A percentile compares a stretch with the other conserved stretches of the same genome.
phyloP scores from a whole-genome alignment of 768 basidiomycete species.

The Saitozyma sp. region DNA sequence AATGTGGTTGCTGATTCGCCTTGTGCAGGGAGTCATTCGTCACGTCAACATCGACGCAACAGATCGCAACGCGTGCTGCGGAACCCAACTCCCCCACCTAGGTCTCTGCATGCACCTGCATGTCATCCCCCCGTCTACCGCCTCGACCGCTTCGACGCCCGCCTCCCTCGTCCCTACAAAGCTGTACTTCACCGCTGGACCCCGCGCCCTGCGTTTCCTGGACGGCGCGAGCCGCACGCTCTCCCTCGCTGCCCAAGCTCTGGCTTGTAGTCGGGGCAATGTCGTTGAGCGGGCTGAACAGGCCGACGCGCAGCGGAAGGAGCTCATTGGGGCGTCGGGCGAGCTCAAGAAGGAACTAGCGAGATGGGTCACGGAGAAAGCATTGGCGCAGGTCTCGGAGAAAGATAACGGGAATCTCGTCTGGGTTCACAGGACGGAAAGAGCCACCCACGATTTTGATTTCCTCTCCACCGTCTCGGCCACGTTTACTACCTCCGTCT shows the following conservation, averaged over 20 bases:
- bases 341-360: conserved; percentile 28
- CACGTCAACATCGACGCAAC: conserved; percentile 78
- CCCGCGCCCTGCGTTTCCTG: conserved; percentile 68
- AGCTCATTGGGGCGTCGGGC: conserved; percentile 12
- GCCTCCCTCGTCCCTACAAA: conserved; percentile 66
- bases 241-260: conserved; percentile 60
- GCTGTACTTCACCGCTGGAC: conserved; percentile 79
- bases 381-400: neutral
- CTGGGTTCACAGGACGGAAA: conserved; percentile 30
- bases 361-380: conserved; percentile 16
- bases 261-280: conserved; percentile 68
- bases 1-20: neutral
- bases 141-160: conserved; percentile 66
- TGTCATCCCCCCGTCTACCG: conserved; percentile 63
- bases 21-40: conserved; percentile 60
- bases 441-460: conserved; percentile 49
- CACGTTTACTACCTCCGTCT: neutral
- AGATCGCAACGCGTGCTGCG: conserved; percentile 58
- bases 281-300: conserved; percentile 66
- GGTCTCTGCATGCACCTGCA: conserved; percentile 80
- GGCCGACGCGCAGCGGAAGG: conserved; percentile 56
- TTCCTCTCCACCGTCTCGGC: conserved; percentile 19
- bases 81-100: conserved; percentile 40
- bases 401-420: neutral
- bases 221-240: conserved; percentile 63